A percentile compares a stretch with the other conserved stretches of the same genome.
Conservation (phyloP, 768 basidiomycete genomes). For the Lactarius quietus region DNA sequence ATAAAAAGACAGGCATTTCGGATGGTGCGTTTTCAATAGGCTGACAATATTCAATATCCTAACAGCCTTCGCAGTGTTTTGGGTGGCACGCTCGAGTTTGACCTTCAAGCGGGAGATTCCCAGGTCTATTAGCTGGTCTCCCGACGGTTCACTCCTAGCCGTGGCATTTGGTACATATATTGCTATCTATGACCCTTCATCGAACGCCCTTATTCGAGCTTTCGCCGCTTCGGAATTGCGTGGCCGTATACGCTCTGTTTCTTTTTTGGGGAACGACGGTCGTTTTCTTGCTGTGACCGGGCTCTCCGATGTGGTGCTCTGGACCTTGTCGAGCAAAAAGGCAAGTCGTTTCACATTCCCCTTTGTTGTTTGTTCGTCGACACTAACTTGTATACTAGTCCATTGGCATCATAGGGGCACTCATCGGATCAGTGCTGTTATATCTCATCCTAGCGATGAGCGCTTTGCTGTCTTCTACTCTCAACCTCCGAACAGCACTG, state of each 20-base stretch:
- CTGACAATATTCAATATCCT: neutral
- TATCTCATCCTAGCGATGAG: conserved; percentile 54
- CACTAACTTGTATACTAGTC: conserved; percentile 39
- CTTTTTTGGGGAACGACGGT: conserved; percentile 70
- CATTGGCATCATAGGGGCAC: conserved; percentile 50
- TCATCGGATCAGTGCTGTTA: conserved; percentile 41
- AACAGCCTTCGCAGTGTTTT: conserved; percentile 49
- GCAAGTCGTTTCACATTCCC: conserved; percentile 40
- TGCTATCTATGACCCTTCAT: conserved; percentile 68
- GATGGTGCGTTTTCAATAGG: conserved; percentile 47
- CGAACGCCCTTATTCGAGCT: conserved; percentile 55
- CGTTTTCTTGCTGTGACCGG: conserved; percentile 63
- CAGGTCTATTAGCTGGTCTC: conserved; percentile 69
- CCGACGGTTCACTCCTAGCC: conserved; percentile 81
- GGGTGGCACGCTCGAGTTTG: conserved; percentile 76
- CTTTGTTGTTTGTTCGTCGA: conserved; percentile 5
- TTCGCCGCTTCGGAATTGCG: conserved; percentile 54
- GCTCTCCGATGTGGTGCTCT: conserved; percentile 51
- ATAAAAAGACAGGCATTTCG: conserved; percentile 40
- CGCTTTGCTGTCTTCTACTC: conserved; percentile 57
- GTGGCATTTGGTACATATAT: conserved; percentile 64
- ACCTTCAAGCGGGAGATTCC: conserved; percentile 67
- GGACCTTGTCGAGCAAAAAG: conserved; percentile 62
- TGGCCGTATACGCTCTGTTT: conserved; percentile 40
- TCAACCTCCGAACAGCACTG: conserved; percentile 27